These are phyloP conservation scores for Dalbergia oliveri DNA, from an alignment of 306 rosid species.

Conservation along the genomic window DNA sequence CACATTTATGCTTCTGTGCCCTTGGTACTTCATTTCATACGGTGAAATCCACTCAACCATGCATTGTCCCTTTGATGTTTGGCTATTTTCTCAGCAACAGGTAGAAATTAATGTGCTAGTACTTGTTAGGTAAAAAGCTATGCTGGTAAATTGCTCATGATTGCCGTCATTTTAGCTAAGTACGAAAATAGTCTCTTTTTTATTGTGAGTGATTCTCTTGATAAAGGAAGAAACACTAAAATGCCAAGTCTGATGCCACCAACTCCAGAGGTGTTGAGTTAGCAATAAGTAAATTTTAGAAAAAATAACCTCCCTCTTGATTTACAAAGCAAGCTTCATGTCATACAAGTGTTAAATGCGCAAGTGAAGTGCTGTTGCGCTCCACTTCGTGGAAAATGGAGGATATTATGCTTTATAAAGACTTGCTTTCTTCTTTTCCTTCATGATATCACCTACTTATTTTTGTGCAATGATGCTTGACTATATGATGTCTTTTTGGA, in stretches of 20 bases:
- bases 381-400: constrained; percentile 40
- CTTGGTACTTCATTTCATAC: constrained; percentile 44
- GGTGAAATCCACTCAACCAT: constrained; percentile 28
- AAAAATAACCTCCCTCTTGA: constrained; percentile 25
- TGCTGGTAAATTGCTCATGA: constrained; percentile 24
- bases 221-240: constrained; percentile 29
- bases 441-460: constrained; percentile 31
- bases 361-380: constrained; percentile 38
- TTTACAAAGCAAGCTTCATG: constrained; percentile 8
- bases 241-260: constrained; percentile 33
- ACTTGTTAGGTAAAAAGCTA: constrained; percentile 36
- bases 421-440: constrained; percentile 37
- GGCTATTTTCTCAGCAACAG: constrained; percentile 32
- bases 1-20: constrained; percentile 38
- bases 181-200: not conserved
- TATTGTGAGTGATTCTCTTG: constrained; percentile 34
- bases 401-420: constrained; percentile 28
- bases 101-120: constrained; percentile 33
- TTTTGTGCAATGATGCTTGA: constrained; percentile 44
- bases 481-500: constrained; percentile 37
- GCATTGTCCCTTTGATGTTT: constrained; percentile 33
- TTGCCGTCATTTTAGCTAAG: constrained; percentile 50
- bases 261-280: constrained; percentile 29
- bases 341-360: constrained; percentile 28
- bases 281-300: constrained; percentile 31